Base-by-base conservation (phyloP, 1,139 yeast genomes). In the Ogataea hybrid region DNA sequence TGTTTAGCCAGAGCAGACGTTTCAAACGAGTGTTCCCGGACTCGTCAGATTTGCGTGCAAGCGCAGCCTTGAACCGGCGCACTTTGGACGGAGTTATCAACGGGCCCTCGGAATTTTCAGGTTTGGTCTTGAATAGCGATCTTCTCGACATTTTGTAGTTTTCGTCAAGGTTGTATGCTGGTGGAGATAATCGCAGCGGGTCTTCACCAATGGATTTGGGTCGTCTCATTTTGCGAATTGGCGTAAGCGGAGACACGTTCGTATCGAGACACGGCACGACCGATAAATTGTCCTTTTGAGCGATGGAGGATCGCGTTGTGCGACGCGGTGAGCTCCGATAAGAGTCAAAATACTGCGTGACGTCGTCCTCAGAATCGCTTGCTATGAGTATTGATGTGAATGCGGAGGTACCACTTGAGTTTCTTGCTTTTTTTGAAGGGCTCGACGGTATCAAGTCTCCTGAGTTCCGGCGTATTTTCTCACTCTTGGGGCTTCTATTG, bases 21-120 rank as follows among this genome's bases (percentile, higher is more conserved):
- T 50, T 50, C 32, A 52, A 44, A 10, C 48, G 38, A 11, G 37
- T 17, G 25, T 52, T 52, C 2, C 54, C 56, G 7, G 34, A 18
- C 6, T 33, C 44, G 21, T 25, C 28, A 7, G 40, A 32, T 22
- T 42, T 44, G 25, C 43, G 46, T 3, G 48, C 48, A n/a, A 52
- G 31, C 2, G 54, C 56, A 30, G 47, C 48, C 34, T 46, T 49
- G 39, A 52, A 46, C n/a, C 54, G 39, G 39, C 54, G 48, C 33
- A 52, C 49, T 40, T 51, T 52, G 3, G 51, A 38, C 1, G 58
- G 56, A 3, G 54, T 52, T 2, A 52, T 39, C 17, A 46, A 25
- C 14, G 53, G 49, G 6, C 56, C 54, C 3, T 23, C 34, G 4
- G 46, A 17, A 25, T 45, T 43, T 11, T 29, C 22, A 2, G 54